A percentile compares a stretch with the other conserved stretches of the same genome.
phyloP scores from a whole-genome alignment of 2,329 filamentous ascomycete species.

The Aspergillus flavus region DNA sequence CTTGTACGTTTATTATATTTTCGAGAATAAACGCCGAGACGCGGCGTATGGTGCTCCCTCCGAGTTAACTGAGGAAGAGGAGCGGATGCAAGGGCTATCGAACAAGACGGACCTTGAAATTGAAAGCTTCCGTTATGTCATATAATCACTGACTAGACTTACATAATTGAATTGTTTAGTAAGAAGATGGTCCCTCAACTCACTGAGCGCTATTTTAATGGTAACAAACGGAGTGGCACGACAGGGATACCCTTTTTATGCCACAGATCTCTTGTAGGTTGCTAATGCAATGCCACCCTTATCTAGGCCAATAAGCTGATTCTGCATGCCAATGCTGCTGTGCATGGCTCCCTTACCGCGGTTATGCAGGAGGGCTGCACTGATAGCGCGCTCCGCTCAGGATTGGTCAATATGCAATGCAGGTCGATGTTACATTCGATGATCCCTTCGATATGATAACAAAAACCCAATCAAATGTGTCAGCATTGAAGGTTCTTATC shows the following conservation, averaged over 20 bases:
- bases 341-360: background rate
- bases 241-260: background rate
- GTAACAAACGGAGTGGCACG: background rate
- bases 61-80: slow-evolving; percentile 30
- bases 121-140: slow-evolving; percentile 37
- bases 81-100: slow-evolving; percentile 33
- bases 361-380: background rate
- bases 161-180: background rate
- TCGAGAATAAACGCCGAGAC: slow-evolving; percentile 36
- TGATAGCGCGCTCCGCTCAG: background rate
- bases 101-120: slow-evolving; percentile 41
- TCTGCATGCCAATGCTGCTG: background rate
- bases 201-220: background rate
- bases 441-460: background rate
- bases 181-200: background rate
- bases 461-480: slow-evolving; percentile 1
- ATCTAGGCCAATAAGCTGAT: background rate
- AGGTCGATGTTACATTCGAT: background rate
- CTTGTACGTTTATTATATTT: slow-evolving; percentile 32
- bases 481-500: background rate
- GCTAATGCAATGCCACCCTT: background rate
- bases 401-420: slow-evolving; percentile 2
- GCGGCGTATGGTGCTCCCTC: slow-evolving; percentile 26
- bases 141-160: slow-evolving; percentile 16
- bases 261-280: background rate